Percentiles rank a stretch among this genome's conserved stretches.
These are phyloP conservation scores for Fomes fomentarius DNA, from an alignment of 1,284 basidiomycete species.

Conservation along the genomic window DNA sequence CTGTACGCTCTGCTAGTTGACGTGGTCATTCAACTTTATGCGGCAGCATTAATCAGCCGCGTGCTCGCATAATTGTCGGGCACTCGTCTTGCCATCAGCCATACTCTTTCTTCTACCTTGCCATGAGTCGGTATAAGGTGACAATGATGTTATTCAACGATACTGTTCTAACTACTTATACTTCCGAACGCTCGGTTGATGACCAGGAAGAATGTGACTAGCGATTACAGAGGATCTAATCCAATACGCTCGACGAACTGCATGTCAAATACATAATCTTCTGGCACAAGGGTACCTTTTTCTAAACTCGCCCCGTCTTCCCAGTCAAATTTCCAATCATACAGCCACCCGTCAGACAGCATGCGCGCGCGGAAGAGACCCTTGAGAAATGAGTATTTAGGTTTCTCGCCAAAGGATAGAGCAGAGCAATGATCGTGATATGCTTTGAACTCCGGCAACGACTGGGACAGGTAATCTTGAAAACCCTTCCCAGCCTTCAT, in stretches of 20 bases:
- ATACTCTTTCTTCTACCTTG: too few species aligned
- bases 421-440: conserved; percentile 18
- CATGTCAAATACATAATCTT: conserved; percentile 11
- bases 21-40: too few species aligned
- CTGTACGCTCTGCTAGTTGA: too few species aligned
- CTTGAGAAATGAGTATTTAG: conserved; percentile 17
- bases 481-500: conserved; percentile 21
- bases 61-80: too few species aligned
- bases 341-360: conserved; percentile 9
- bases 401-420: conserved; percentile 18
- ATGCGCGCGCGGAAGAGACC: conserved; percentile 10
- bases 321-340: conserved; percentile 18
- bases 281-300: conserved; percentile 8
- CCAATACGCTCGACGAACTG: background rate
- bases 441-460: conserved; percentile 8
- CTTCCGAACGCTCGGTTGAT: too few species aligned
- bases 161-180: too few species aligned
- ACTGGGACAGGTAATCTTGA: conserved; percentile 8
- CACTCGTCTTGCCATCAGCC: too few species aligned
- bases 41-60: too few species aligned
- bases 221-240: background rate
- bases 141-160: too few species aligned
- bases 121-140: too few species aligned
- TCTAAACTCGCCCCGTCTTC: background rate
- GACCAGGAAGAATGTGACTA: too few species aligned